These are phyloP conservation scores for Forsythia suspensa DNA, from an alignment of 257 asterid species.

Conservation along the genomic window DNA sequence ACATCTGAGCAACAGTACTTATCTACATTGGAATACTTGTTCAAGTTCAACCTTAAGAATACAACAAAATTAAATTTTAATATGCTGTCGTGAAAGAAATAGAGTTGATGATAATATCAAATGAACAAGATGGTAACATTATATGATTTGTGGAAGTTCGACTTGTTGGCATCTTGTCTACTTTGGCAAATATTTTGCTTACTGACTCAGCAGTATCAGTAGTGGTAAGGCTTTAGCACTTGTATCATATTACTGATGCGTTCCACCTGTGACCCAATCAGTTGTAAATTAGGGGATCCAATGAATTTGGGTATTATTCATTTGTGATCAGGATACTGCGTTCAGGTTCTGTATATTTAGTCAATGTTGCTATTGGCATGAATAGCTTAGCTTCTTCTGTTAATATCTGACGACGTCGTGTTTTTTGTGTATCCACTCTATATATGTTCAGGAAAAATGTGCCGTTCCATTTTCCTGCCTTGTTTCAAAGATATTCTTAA, in stretches of 20 bases:
- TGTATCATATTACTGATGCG: not conserved
- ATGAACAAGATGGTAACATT: not conserved
- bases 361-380: not conserved
- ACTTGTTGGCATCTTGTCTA: not conserved
- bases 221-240: not conserved
- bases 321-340: not conserved
- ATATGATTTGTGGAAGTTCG: constrained; percentile 4
- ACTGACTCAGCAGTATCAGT: not conserved
- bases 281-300: not conserved
- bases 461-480: constrained; percentile 3
- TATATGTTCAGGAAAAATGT: not conserved
- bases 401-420: not conserved
- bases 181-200: not conserved
- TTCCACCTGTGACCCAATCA: constrained; percentile 6
- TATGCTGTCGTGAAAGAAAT: not conserved
- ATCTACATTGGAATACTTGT: not conserved
- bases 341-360: not conserved
- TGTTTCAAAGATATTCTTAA: constrained; percentile 15
- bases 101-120: not conserved
- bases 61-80: too few species aligned
- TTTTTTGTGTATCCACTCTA: not conserved
- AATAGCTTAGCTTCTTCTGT: not conserved
- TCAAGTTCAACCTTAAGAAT: not conserved
- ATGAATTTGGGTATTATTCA: not conserved
- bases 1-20: not conserved